Percentiles rank a stretch among this genome's conserved stretches.
Conservation (phyloP, 2,329 filamentous ascomycete species). For the Metarhizium rileyi region DNA sequence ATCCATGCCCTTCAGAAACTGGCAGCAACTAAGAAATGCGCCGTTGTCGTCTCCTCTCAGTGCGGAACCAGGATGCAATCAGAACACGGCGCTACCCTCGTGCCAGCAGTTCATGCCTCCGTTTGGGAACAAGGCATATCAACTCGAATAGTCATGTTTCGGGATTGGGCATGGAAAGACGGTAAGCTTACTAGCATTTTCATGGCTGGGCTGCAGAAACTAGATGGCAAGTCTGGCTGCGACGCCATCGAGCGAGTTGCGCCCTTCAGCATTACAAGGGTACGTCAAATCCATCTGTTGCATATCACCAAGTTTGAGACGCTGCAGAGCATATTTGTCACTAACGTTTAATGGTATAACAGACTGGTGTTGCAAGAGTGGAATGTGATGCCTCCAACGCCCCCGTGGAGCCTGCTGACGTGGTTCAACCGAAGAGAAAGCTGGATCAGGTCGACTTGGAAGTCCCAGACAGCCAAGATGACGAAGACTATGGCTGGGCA, state of each 20-base stretch:
- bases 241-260: slow-evolving; percentile 33
- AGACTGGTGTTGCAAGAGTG: slow-evolving; percentile 35
- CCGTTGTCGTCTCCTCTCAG: slow-evolving; percentile 68
- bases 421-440: slow-evolving; percentile 50
- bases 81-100: slow-evolving; percentile 56
- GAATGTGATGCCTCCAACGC: slow-evolving; percentile 27
- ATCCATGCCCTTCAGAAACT: slow-evolving; percentile 65
- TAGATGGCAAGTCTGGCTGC: slow-evolving; percentile 40
- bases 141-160: slow-evolving; percentile 66
- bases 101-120: slow-evolving; percentile 62
- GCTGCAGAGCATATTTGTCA: slow-evolving; percentile 6
- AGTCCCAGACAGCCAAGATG: slow-evolving; percentile 52
- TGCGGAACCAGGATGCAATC: slow-evolving; percentile 71
- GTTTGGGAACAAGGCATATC: slow-evolving; percentile 75
- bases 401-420: slow-evolving; percentile 23
- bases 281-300: slow-evolving; percentile 20
- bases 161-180: slow-evolving; percentile 56
- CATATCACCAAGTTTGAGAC: slow-evolving; percentile 14
- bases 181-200: slow-evolving; percentile 39
- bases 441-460: slow-evolving; percentile 49
- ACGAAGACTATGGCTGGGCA: slow-evolving; percentile 66
- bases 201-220: slow-evolving; percentile 56
- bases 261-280: slow-evolving; percentile 39
- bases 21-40: slow-evolving; percentile 61
- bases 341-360: background rate